Evolutionary conservation across 352 stramenopile species (phyloP).

Genomic region (Phytophthora sansomeana): DNA sequence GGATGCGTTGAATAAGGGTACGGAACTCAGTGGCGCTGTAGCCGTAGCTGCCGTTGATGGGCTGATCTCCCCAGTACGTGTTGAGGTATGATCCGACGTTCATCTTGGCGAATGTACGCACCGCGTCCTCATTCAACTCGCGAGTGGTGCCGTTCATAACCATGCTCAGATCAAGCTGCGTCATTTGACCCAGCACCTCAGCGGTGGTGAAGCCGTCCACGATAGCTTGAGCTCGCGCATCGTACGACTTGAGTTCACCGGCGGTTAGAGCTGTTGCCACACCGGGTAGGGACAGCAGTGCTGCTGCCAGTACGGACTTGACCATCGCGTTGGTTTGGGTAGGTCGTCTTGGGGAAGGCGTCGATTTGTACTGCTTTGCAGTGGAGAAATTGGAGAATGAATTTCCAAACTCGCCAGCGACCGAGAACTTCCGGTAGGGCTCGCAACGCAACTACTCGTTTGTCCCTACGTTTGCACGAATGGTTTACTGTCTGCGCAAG

Average conservation of each 20-base stretch:
- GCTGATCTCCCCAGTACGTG: constrained; percentile 46
- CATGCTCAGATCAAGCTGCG: constrained; percentile 80
- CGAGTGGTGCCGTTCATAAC: constrained; percentile 61
- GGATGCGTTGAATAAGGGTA: constrained; percentile 61
- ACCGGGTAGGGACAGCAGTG: background rate
- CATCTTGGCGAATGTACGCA: constrained; percentile 65
- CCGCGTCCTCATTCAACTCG: constrained; percentile 52
- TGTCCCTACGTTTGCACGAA: no score
- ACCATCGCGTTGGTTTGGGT: background rate
- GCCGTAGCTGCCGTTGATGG: constrained; percentile 34
- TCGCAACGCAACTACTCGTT: no score
- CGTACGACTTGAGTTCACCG: constrained; percentile 19
- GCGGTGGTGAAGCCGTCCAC: constrained; percentile 34
- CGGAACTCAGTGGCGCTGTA: constrained; percentile 74
- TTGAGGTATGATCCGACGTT: constrained; percentile 89
- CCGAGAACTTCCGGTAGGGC: no score
- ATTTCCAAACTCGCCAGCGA: background rate
- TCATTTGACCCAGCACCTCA: constrained; percentile 84
- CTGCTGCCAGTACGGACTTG: constrained; percentile 10
- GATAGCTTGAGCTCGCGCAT: constrained; percentile 52
- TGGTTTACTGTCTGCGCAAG: no score
- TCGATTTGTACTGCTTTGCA: background rate
- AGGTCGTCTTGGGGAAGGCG: background rate
- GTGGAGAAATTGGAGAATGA: constrained; percentile 13
- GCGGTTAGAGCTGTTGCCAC: constrained; percentile 2